These are phyloP conservation scores for Schizochytrium sp. DNA, from an alignment of 108 stramenopile genomes.

Conservation along the genomic window DNA sequence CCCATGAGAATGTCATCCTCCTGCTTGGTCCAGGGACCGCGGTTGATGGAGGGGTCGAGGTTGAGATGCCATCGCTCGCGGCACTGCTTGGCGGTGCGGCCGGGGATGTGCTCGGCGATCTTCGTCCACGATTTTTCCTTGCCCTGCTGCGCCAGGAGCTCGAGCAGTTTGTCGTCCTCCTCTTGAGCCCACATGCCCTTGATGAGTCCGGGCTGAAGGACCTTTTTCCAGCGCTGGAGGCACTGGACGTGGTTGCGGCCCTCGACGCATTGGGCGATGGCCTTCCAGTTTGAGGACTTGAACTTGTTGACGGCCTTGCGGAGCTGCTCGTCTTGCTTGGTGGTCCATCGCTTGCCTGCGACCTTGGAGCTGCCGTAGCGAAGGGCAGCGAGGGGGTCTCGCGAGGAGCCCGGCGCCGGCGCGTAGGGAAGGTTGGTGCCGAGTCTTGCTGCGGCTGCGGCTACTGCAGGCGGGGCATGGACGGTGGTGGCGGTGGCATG, in stretches of 20 bases:
- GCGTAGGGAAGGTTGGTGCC: neutral
- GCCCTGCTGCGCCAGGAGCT: neutral
- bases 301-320: conserved; percentile 41
- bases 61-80: conserved; percentile 62
- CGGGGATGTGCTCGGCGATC: neutral
- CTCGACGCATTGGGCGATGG: conserved; percentile 29
- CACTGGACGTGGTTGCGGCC: conserved; percentile 42
- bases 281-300: conserved; percentile 52
- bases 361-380: neutral
- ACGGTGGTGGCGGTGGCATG: neutral
- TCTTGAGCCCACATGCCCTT: conserved; percentile 29
- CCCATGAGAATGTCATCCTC: conserved; percentile 61
- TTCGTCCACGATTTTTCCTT: neutral
- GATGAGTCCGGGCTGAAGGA: conserved; percentile 48
- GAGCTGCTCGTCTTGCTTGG: conserved; percentile 42
- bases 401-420: neutral
- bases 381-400: neutral
- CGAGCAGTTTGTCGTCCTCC: neutral
- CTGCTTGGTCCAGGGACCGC: conserved; percentile 72
- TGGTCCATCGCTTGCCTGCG: conserved; percentile 31
- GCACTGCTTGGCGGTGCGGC: conserved; percentile 20
- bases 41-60: conserved; percentile 79
- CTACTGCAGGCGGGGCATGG: neutral
- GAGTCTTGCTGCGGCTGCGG: neutral
- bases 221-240: conserved; percentile 58